These are phyloP conservation scores for Cytospora chrysosperma DNA, from an alignment of 2,329 filamentous ascomycete species.

Conservation along the genomic window DNA sequence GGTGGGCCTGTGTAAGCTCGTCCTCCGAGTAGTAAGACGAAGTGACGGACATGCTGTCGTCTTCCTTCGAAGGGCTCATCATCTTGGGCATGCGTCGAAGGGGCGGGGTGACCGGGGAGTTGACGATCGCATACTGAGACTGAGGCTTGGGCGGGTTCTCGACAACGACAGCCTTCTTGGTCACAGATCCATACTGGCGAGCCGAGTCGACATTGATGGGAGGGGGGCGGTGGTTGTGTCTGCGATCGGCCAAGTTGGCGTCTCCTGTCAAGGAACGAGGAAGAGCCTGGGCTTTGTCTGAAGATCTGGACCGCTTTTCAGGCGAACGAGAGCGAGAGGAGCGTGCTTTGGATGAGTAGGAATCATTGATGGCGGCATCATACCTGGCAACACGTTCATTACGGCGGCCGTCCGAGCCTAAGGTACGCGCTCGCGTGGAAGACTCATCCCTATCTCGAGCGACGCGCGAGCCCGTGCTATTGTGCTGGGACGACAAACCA, in stretches of 20 bases:
- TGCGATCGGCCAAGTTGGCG: conserved; percentile 6
- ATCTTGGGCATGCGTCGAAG: conserved; percentile 19
- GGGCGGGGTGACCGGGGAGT: conserved; percentile 10
- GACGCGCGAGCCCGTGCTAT: neutral
- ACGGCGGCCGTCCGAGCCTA: neutral
- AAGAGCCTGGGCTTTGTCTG: conserved; percentile 15
- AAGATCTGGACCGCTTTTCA: conserved; percentile 24
- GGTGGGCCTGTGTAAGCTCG: conserved; percentile 22
- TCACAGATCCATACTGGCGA: conserved; percentile 13
- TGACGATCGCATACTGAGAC: conserved; percentile 7
- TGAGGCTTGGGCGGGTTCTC: neutral
- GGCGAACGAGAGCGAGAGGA: conserved; percentile 29
- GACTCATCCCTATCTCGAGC: conserved; percentile 2
- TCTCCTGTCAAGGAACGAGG: conserved; percentile 2
- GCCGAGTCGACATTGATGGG: conserved; percentile 12
- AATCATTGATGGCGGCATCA: neutral
- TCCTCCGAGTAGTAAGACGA: conserved; percentile 37
- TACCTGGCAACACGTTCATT: neutral
- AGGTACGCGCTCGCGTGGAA: conserved; percentile 1
- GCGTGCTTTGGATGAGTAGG: conserved; percentile 5
- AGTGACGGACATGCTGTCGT: conserved; percentile 24
- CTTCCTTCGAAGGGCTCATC: conserved; percentile 9
- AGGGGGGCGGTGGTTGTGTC: conserved; percentile 4
- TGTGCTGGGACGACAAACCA: conserved; percentile 1
- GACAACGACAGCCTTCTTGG: conserved; percentile 18